Evolutionary conservation across 768 basidiomycete species (phyloP).

Genomic region (Plicaturopsis crispa): DNA sequence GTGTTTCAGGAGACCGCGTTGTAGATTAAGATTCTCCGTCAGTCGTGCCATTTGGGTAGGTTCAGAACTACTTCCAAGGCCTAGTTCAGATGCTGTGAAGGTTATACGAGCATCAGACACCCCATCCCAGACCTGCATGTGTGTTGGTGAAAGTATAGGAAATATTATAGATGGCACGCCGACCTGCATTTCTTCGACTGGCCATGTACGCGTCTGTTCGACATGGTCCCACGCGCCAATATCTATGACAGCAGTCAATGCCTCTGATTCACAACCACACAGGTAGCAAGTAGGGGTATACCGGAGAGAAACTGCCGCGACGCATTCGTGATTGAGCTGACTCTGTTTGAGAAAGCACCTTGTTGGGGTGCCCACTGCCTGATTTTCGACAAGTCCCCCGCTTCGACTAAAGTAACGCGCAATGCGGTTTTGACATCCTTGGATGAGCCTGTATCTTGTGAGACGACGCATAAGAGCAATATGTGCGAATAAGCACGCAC

Average conservation of each 20-base stretch:
- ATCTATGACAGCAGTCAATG: constrained; percentile 31
- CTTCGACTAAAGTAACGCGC: constrained; percentile 73
- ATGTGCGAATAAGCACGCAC: constrained; percentile 34
- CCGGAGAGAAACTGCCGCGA: constrained; percentile 64
- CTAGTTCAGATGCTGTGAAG: constrained; percentile 53
- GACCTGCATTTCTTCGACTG: constrained; percentile 84
- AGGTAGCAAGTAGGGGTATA: constrained; percentile 18
- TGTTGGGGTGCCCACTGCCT: constrained; percentile 54
- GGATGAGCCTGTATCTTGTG: constrained; percentile 39
- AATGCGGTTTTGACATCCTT: constrained; percentile 41
- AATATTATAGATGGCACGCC: constrained; percentile 12
- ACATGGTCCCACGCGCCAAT: constrained; percentile 83
- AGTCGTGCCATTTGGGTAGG: constrained; percentile 65
- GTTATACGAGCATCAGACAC: constrained; percentile 71
- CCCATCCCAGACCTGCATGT: constrained; percentile 82
- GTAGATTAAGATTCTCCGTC: constrained; percentile 91
- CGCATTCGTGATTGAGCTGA: constrained; percentile 76
- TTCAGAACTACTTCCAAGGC: constrained; percentile 18
- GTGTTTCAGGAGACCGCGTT: constrained; percentile 69
- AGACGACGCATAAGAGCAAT: constrained; percentile 1
- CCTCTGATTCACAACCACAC: background rate
- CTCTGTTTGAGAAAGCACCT: constrained; percentile 69
- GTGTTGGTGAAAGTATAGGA: background rate
- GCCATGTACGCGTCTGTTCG: constrained; percentile 55
- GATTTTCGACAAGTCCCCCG: constrained; percentile 63